These are phyloP conservation scores for Ajuga chamaepitys DNA, from an alignment of 257 asterid genomes.

Conservation along the genomic window DNA sequence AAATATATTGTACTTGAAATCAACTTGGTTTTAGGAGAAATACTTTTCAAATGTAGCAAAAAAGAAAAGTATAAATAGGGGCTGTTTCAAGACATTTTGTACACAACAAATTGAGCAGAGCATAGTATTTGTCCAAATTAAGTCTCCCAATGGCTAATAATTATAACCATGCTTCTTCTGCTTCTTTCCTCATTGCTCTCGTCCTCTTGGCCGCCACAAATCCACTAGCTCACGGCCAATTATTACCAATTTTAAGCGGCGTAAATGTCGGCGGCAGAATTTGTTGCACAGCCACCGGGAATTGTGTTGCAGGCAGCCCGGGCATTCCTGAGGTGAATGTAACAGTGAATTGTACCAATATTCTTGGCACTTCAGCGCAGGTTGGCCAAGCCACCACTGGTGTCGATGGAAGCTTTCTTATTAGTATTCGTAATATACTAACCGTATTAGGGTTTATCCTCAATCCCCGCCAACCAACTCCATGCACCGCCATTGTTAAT, in stretches of 20 bases:
- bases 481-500: background rate
- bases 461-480: background rate
- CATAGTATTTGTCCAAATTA: background rate
- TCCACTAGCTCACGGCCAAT: background rate
- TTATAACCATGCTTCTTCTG: too few relatives aligned
- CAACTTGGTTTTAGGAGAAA: too few relatives aligned
- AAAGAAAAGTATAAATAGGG: too few relatives aligned
- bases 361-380: background rate
- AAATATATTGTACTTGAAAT: too few relatives aligned
- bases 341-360: background rate
- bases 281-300: constrained; percentile 6
- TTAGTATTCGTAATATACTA: background rate
- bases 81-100: background rate
- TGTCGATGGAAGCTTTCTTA: background rate
- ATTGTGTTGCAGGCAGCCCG: background rate
- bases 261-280: background rate
- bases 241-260: background rate
- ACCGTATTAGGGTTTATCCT: too few relatives aligned
- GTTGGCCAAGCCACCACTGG: background rate
- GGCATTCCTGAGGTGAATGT: background rate
- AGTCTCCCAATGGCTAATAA: too few relatives aligned
- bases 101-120: background rate
- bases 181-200: background rate
- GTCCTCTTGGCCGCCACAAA: background rate
- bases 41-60: too few relatives aligned